These are phyloP conservation scores for Colletotrichum sp. DNA, from an alignment of 2,329 filamentous ascomycete species.

Conservation along the genomic window DNA sequence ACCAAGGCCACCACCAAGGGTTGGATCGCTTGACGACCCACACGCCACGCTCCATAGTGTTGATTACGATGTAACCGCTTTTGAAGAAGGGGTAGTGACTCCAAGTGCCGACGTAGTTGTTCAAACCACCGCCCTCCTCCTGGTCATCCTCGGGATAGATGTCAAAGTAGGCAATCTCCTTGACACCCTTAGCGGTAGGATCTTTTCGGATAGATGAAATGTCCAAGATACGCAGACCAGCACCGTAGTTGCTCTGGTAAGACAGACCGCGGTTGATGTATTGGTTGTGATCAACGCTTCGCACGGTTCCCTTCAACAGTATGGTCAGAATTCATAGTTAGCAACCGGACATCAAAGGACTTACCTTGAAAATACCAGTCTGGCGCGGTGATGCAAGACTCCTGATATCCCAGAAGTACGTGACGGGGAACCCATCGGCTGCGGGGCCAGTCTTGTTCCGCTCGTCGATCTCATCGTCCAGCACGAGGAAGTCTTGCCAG, in stretches of 20 bases:
- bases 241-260: conserved; percentile 56
- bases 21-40: conserved; percentile 38
- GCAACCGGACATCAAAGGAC: accelerated
- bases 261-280: conserved; percentile 47
- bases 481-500: conserved; percentile 49
- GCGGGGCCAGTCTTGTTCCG: conserved; percentile 40
- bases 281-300: conserved; percentile 53
- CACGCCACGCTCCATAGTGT: conserved; percentile 51
- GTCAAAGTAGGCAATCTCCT: conserved; percentile 35
- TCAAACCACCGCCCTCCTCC: conserved; percentile 22
- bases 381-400: conserved; percentile 29
- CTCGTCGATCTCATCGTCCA: conserved; percentile 61
- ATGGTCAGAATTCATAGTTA: conserved; percentile 35
- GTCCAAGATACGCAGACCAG: conserved; percentile 47
- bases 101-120: conserved; percentile 48
- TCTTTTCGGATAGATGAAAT: conserved; percentile 39
- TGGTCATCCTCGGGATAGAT: conserved; percentile 20
- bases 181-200: conserved; percentile 47
- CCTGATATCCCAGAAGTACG: conserved; percentile 56
- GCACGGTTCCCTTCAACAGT: conserved; percentile 42
- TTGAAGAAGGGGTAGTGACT: conserved; percentile 47
- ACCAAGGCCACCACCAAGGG: conserved; percentile 16
- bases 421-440: conserved; percentile 48
- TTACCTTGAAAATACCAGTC: neutral
- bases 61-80: conserved; percentile 46